phyloP scores from a whole-genome alignment of 2,329 filamentous ascomycete species.

The Cordyceps pruinosa region DNA sequence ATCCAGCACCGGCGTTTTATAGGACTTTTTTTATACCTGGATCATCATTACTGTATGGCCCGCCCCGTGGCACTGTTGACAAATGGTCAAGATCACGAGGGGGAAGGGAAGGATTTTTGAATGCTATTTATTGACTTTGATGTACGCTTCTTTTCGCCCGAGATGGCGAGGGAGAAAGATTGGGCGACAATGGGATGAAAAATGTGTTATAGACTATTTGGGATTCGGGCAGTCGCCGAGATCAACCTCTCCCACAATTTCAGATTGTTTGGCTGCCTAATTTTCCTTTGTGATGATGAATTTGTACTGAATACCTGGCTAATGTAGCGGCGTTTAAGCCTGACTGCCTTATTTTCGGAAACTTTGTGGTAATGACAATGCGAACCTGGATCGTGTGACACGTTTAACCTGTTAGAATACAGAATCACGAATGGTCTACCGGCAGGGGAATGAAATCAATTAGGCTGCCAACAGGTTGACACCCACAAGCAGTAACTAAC shows the following conservation, averaged over 20 bases:
- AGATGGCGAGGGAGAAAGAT: neutral
- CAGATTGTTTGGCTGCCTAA: neutral
- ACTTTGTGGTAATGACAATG: neutral
- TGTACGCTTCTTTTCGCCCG: neutral
- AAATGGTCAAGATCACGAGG: neutral
- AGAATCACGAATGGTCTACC: neutral
- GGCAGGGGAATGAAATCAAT: neutral
- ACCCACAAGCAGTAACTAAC: neutral
- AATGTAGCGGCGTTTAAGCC: too few relatives aligned
- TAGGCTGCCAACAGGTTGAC: neutral
- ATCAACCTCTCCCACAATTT: neutral
- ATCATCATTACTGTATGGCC: neutral
- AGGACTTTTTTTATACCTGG: neutral
- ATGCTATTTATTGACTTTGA: neutral
- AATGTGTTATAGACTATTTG: neutral
- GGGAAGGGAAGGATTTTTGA: neutral
- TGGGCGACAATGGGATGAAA: slow-evolving; percentile 1
- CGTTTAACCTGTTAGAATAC: too few relatives aligned
- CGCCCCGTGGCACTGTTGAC: neutral
- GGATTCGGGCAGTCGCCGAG: neutral
- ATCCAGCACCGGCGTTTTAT: slow-evolving; percentile 9
- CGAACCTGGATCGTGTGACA: too few relatives aligned
- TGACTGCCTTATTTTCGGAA: too few relatives aligned
- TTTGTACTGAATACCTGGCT: too few relatives aligned
- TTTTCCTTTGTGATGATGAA: too few relatives aligned